phyloP scores from a whole-genome alignment of 192 early-diverging fungal genomes.

The Coemansia guatemalensis region DNA sequence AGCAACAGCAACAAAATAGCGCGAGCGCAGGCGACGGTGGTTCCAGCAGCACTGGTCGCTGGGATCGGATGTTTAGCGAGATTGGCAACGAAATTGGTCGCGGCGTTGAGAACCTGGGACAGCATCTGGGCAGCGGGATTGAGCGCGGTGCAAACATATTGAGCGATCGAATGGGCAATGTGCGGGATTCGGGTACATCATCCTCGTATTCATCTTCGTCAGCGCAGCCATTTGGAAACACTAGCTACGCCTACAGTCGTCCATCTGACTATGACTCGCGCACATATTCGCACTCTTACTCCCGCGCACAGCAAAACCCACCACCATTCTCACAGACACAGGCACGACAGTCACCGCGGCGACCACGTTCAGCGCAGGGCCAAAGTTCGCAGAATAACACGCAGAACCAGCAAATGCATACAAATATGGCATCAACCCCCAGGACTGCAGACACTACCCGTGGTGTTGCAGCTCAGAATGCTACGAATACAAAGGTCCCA shows the following conservation, averaged over 20 bases:
- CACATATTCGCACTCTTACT: slow-evolving; percentile 26
- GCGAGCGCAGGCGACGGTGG: not conserved
- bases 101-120: slow-evolving; percentile 31
- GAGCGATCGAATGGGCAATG: slow-evolving; percentile 5
- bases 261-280: slow-evolving; percentile 4
- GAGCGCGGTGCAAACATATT: slow-evolving; percentile 17
- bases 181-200: not conserved
- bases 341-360: slow-evolving; percentile 11
- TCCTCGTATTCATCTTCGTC: not conserved
- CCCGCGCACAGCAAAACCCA: slow-evolving; percentile 7
- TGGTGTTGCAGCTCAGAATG: not conserved
- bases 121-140: slow-evolving; percentile 21
- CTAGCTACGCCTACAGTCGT: not conserved
- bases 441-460: not conserved
- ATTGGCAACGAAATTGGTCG: slow-evolving; percentile 47
- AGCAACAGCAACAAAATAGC: not conserved
- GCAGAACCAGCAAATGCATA: slow-evolving; percentile 1
- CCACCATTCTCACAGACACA: slow-evolving; percentile 15
- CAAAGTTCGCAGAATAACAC: not conserved
- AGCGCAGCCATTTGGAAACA: not conserved
- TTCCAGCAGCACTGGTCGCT: slow-evolving; percentile 9
- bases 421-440: not conserved
- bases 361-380: slow-evolving; percentile 24
- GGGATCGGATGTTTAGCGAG: slow-evolving; percentile 46
- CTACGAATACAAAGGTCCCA: slow-evolving; percentile 4